Evolutionary conservation across 2,329 filamentous ascomycete genomes (phyloP).

Genomic region (Alternaria incomplexa): DNA sequence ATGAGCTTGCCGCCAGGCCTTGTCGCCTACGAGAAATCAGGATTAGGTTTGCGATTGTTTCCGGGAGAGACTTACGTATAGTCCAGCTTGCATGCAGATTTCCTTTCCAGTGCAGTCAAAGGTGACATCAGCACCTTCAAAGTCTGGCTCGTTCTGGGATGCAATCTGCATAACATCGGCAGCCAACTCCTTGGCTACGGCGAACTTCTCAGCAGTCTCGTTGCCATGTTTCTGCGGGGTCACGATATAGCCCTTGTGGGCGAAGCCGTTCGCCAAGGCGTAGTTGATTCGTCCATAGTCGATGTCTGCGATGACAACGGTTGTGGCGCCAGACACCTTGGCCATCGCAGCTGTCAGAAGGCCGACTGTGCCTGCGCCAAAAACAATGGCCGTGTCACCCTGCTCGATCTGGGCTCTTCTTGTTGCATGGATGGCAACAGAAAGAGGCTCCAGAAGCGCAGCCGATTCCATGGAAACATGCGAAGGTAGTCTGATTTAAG

Average conservation of each 20-base stretch:
- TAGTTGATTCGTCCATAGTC: slow-evolving; percentile 50
- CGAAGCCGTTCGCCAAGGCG: slow-evolving; percentile 48
- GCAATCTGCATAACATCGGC: slow-evolving; percentile 46
- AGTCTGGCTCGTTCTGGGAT: slow-evolving; percentile 44
- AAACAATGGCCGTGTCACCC: slow-evolving; percentile 79
- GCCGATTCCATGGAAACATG: slow-evolving; percentile 50
- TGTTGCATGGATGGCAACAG: slow-evolving; percentile 84
- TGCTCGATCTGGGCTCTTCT: slow-evolving; percentile 74
- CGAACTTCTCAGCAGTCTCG: slow-evolving; percentile 42
- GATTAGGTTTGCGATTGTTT: neutral
- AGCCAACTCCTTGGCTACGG: slow-evolving; percentile 45
- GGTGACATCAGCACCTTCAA: slow-evolving; percentile 49
- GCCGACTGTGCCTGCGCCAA: slow-evolving; percentile 75
- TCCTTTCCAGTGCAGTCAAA: slow-evolving; percentile 54
- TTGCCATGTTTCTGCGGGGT: slow-evolving; percentile 28
- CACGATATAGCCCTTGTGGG: slow-evolving; percentile 47
- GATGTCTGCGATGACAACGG: slow-evolving; percentile 50
- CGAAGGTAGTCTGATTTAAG: slow-evolving; percentile 45
- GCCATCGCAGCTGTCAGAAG: slow-evolving; percentile 50
- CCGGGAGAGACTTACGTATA: slow-evolving; percentile 42
- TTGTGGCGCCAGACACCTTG: slow-evolving; percentile 50
- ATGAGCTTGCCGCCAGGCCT: slow-evolving; percentile 59
- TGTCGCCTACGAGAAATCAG: slow-evolving; percentile 41
- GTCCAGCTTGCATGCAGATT: slow-evolving; percentile 51
- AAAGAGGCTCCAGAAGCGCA: slow-evolving; percentile 64